phyloP scores from a whole-genome alignment of 139 green algal species.

The Chlorella vulgaris region DNA sequence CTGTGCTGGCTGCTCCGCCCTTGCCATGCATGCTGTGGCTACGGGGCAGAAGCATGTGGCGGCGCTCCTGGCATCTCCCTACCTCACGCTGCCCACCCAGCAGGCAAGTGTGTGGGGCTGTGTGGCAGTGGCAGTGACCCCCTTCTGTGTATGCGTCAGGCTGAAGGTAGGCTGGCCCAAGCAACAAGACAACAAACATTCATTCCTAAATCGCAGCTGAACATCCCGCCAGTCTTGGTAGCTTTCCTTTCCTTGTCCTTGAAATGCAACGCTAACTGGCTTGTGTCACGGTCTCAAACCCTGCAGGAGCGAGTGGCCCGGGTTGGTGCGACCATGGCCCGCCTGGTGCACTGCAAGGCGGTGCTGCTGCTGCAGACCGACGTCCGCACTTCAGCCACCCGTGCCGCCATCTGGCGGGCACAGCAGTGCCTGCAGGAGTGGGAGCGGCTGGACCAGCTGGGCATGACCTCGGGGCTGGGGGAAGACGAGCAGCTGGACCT shows the following conservation, averaged over 20 bases:
- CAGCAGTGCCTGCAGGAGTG: constrained; percentile 76
- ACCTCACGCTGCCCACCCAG: background rate
- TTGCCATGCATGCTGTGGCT: constrained; percentile 62
- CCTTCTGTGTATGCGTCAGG: background rate
- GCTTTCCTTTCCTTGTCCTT: background rate
- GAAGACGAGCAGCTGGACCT: constrained; percentile 34
- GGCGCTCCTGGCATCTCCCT: constrained; percentile 48
- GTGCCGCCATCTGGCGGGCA: constrained; percentile 59
- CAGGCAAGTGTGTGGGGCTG: background rate
- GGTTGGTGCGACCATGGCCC: constrained; percentile 56
- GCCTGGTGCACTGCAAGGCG: constrained; percentile 66
- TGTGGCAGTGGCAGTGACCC: background rate
- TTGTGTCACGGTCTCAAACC: too few relatives aligned
- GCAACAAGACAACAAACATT: too few relatives aligned
- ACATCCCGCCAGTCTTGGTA: background rate
- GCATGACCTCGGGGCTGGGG: constrained; percentile 37
- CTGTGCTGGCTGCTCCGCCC: constrained; percentile 67
- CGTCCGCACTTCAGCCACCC: constrained; percentile 57
- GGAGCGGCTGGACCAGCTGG: constrained; percentile 54
- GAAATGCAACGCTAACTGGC: too few relatives aligned
- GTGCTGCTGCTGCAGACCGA: constrained; percentile 75
- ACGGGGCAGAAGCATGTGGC: constrained; percentile 66
- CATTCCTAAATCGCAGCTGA: too few relatives aligned
- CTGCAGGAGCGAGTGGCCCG: constrained; percentile 9
- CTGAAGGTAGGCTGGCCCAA: background rate